phyloP scores from a whole-genome alignment of 352 stramenopile species.

The Blastocystis sp. region DNA sequence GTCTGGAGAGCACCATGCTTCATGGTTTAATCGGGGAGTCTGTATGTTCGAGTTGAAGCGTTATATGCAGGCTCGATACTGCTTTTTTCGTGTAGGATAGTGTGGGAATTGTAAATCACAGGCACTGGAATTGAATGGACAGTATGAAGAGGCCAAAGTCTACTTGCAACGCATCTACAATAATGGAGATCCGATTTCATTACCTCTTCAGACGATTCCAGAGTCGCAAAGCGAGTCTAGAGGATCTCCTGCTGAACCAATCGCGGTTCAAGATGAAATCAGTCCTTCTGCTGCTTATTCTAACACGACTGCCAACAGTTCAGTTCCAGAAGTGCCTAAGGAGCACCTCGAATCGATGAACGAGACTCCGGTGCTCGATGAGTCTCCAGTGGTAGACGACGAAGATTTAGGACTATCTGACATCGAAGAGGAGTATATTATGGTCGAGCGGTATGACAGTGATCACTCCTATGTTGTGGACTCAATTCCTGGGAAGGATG shows the following conservation, averaged over 20 bases:
- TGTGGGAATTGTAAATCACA: neutral
- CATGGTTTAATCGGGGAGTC: slow-evolving; percentile 35
- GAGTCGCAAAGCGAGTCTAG: neutral
- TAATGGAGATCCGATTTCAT: neutral
- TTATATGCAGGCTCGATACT: neutral
- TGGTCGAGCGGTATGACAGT: neutral
- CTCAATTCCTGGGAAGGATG: neutral
- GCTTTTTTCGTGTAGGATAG: neutral
- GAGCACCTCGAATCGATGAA: neutral
- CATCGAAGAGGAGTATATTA: slow-evolving; percentile 3
- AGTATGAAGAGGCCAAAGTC: neutral
- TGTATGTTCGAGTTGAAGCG: neutral
- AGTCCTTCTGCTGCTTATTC: no score
- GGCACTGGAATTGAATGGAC: slow-evolving; percentile 9
- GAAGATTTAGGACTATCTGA: no score
- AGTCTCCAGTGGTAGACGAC: neutral
- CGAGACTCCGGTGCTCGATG: neutral
- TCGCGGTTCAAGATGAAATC: no score
- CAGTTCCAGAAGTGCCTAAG: no score
- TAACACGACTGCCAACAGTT: no score
- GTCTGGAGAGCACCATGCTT: slow-evolving; percentile 12
- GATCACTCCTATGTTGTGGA: neutral
- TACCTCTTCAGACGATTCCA: neutral
- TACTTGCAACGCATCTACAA: neutral
- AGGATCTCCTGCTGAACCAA: no score